These are phyloP conservation scores for Fusarium sp. DNA, from an alignment of 2,329 filamentous ascomycete genomes.

Conservation along the genomic window DNA sequence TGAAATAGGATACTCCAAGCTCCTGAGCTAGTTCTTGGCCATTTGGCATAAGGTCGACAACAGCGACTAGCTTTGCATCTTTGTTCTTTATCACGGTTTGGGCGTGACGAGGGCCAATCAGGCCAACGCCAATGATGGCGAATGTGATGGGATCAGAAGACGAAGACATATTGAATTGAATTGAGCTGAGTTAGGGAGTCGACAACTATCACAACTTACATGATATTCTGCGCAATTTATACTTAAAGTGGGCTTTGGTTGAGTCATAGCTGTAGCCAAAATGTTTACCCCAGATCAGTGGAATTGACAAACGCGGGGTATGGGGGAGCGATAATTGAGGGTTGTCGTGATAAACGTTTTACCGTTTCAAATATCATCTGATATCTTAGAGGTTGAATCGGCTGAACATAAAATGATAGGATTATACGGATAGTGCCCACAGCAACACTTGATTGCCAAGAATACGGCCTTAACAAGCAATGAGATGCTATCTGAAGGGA, in stretches of 20 bases:
- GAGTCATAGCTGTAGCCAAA: slow-evolving; percentile 12
- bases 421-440: no score
- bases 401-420: no score
- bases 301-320: background rate
- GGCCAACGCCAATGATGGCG: slow-evolving; percentile 46
- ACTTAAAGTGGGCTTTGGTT: background rate
- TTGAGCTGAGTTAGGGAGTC: background rate
- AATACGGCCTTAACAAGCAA: no score
- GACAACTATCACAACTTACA: background rate
- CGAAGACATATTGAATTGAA: background rate
- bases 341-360: slow-evolving; percentile 1
- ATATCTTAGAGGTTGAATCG: background rate
- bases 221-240: background rate
- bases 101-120: slow-evolving; percentile 49
- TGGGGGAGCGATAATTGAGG: background rate
- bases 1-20: slow-evolving; percentile 37
- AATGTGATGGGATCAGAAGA: slow-evolving; percentile 21
- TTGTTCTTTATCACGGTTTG: slow-evolving; percentile 39
- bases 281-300: slow-evolving; percentile 17
- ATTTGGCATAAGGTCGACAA: slow-evolving; percentile 46
- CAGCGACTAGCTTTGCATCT: slow-evolving; percentile 41
- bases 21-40: slow-evolving; percentile 37
- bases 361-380: background rate
- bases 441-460: no score
- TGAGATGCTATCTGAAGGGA: no score